Conservation (phyloP, 257 asterid species). For the Avicennia marina region DNA sequence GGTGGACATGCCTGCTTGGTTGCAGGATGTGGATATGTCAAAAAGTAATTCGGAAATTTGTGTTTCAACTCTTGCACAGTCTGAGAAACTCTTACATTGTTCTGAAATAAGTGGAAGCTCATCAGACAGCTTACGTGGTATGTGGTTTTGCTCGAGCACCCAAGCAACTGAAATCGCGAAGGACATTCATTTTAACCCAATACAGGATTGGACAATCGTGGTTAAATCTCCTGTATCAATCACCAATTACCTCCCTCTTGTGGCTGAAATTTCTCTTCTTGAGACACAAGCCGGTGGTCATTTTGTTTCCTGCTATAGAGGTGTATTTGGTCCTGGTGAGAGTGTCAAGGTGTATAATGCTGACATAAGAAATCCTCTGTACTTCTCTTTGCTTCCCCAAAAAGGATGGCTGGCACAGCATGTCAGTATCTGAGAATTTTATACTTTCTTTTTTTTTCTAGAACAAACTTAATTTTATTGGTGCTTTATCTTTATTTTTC, state of each 20-base stretch:
- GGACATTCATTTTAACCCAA: slow-evolving; percentile 62
- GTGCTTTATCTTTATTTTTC: slow-evolving; percentile 19
- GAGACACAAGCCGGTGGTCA: slow-evolving; percentile 89
- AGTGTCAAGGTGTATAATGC: slow-evolving; percentile 65
- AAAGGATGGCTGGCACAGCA: slow-evolving; percentile 90
- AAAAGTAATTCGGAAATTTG: slow-evolving; percentile 50
- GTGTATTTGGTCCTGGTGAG: slow-evolving; percentile 77
- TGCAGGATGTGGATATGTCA: slow-evolving; percentile 41
- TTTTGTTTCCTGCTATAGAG: slow-evolving; percentile 69
- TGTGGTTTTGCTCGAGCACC: slow-evolving; percentile 82
- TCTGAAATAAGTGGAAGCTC: slow-evolving; percentile 63
- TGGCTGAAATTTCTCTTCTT: slow-evolving; percentile 84
- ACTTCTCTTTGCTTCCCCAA: slow-evolving; percentile 86
- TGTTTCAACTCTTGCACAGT: slow-evolving; percentile 57
- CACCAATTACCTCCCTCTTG: slow-evolving; percentile 78
- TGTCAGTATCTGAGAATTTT: slow-evolving; percentile 38
- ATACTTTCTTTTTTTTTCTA: neutral
- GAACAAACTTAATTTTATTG: slow-evolving; percentile 1
- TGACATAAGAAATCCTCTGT: slow-evolving; percentile 79
- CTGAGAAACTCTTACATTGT: slow-evolving; percentile 69
- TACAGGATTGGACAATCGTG: slow-evolving; percentile 79
- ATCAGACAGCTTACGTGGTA: slow-evolving; percentile 51
- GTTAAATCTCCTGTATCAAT: slow-evolving; percentile 72
- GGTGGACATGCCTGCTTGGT: slow-evolving; percentile 41
- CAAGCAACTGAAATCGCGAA: slow-evolving; percentile 80